These are phyloP conservation scores for Rubia yunnanensis DNA, from an alignment of 257 asterid genomes.

Conservation along the genomic window DNA sequence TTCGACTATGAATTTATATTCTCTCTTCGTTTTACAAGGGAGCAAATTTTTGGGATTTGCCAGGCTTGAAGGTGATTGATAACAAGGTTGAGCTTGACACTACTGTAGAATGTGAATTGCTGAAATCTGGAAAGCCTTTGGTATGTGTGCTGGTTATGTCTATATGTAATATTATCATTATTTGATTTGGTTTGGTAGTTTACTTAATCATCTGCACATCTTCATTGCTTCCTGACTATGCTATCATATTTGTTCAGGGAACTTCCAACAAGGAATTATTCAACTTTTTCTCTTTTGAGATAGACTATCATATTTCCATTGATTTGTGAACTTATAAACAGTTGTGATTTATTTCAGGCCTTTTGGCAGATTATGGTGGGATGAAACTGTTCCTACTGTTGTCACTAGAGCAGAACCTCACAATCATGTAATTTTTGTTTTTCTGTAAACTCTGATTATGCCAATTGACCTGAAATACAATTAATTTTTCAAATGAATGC, in stretches of 20 bases:
- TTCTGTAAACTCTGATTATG: too few species aligned
- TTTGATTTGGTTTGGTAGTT: background rate
- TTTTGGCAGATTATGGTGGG: too few species aligned
- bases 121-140: constrained; percentile 78
- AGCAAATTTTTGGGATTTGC: constrained; percentile 64
- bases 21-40: constrained; percentile 38
- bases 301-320: background rate
- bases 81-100: constrained; percentile 76
- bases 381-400: constrained; percentile 80
- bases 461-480: too few species aligned
- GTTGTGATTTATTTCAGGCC: constrained; percentile 46
- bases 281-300: background rate
- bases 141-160: constrained; percentile 26
- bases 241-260: constrained; percentile 53
- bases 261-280: constrained; percentile 49
- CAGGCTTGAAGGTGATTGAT: too few species aligned
- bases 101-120: constrained; percentile 25
- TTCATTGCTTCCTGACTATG: constrained; percentile 75
- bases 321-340: background rate
- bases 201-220: background rate
- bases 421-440: constrained; percentile 40
- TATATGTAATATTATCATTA: background rate
- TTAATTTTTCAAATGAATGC: too few species aligned
- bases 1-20: background rate
- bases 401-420: constrained; percentile 88